Conservation (phyloP, 2,329 filamentous ascomycete genomes). For the Hyphodiscus sp. region DNA sequence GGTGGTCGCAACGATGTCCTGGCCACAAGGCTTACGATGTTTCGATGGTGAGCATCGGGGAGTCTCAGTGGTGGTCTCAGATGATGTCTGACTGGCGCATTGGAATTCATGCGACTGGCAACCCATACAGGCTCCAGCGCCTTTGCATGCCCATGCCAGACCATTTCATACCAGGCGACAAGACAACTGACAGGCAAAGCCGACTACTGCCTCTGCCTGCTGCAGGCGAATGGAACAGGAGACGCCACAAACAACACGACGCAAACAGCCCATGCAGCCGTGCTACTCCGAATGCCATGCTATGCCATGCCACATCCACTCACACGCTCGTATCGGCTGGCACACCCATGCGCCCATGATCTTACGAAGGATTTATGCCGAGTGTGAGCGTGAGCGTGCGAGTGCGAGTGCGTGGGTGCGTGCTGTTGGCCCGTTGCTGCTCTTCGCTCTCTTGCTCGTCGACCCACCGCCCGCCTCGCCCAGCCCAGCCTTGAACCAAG, state of each 20-base stretch:
- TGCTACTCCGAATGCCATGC: too few species aligned
- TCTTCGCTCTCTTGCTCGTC: neutral
- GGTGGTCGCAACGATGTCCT: constrained; percentile 13
- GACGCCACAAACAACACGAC: constrained; percentile 4
- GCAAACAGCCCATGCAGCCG: constrained; percentile 12
- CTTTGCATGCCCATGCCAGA: too few species aligned
- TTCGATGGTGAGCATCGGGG: too few species aligned
- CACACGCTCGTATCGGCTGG: constrained; percentile 1
- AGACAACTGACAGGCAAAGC: too few species aligned
- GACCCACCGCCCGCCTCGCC: constrained; percentile 7
- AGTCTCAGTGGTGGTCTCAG: neutral
- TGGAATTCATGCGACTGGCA: constrained; percentile 18
- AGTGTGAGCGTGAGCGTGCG: too few species aligned
- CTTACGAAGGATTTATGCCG: neutral
- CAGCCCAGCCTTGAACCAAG: constrained; percentile 1
- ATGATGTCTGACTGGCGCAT: constrained; percentile 6
- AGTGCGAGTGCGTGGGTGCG: too few species aligned
- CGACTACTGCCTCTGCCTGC: constrained; percentile 1
- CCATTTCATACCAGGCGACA: constrained; percentile 5
- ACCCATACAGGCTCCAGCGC: too few species aligned
- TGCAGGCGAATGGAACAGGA: constrained; percentile 6
- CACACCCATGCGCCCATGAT: neutral
- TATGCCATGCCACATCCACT: constrained; percentile 5
- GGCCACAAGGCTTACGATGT: neutral
- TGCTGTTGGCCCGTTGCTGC: constrained; percentile 2